Percentiles rank a stretch among this genome's conserved stretches.
Conservation (phyloP, 768 basidiomycete genomes). For the Antrodiella citrinella region DNA sequence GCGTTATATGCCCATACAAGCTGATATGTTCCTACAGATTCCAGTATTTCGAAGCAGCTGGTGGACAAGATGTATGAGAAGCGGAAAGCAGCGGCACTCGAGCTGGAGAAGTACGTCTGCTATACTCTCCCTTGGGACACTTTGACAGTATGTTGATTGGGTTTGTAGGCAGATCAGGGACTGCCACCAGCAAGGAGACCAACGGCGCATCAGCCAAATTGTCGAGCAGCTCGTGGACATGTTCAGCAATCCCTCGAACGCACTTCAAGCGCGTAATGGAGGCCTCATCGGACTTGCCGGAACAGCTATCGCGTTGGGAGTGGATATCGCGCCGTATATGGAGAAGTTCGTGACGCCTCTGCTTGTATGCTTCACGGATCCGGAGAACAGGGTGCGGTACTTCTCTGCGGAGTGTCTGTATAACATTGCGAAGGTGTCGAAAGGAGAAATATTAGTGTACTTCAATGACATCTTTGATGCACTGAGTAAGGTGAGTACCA, state of each 20-base stretch:
- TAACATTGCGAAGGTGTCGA: constrained; percentile 96
- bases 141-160: neutral
- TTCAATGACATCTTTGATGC: constrained; percentile 99
- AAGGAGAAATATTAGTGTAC: constrained; percentile 92
- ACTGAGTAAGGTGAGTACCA: constrained; percentile 82
- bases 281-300: constrained; percentile 95
- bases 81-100: constrained; percentile 89
- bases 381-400: constrained; percentile 92
- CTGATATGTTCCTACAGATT: constrained; percentile 34
- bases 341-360: constrained; percentile 86
- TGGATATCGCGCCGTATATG: constrained; percentile 91
- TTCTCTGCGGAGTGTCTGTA: constrained; percentile 98
- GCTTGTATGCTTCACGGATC: constrained; percentile 86
- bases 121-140: too few species aligned
- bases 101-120: constrained; percentile 77
- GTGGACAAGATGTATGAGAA: constrained; percentile 96
- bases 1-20: neutral
- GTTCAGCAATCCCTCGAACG: constrained; percentile 77
- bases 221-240: constrained; percentile 93
- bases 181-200: constrained; percentile 75
- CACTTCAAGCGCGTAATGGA: constrained; percentile 86
- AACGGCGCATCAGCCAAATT: constrained; percentile 74
- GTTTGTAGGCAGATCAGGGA: constrained; percentile 73
- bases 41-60: constrained; percentile 69
- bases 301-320: constrained; percentile 92